These are phyloP conservation scores for Teratosphaeria destructans DNA, from an alignment of 2,329 filamentous ascomycete genomes.

Conservation along the genomic window DNA sequence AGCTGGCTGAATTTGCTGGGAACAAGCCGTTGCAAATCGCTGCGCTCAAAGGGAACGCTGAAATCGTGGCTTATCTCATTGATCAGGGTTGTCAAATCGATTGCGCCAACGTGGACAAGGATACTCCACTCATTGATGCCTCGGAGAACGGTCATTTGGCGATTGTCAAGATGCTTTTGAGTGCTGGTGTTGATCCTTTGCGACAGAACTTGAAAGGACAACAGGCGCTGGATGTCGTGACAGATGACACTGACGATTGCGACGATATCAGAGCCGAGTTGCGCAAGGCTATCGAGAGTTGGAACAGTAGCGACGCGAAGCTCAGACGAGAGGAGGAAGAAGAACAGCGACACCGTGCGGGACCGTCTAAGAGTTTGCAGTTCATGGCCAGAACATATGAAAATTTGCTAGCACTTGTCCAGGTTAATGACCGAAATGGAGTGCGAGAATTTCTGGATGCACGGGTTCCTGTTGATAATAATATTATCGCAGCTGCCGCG, in stretches of 20 bases:
- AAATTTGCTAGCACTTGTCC: conserved; percentile 38
- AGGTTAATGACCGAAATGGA: conserved; percentile 38
- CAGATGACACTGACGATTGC: conserved; percentile 70
- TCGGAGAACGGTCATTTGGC: conserved; percentile 90
- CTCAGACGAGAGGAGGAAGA: conserved; percentile 44
- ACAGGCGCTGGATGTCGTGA: conserved; percentile 75
- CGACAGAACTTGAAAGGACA: conserved; percentile 87
- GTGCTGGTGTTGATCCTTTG: conserved; percentile 81
- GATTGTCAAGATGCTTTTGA: conserved; percentile 74
- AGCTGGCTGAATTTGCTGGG: conserved; percentile 86
- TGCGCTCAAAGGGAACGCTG: conserved; percentile 70
- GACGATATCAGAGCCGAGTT: conserved; percentile 51
- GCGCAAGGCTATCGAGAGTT: conserved; percentile 35
- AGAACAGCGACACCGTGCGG: conserved; percentile 28
- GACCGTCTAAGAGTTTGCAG: conserved; percentile 31
- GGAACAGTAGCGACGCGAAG: conserved; percentile 30
- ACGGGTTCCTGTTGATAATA: conserved; percentile 50
- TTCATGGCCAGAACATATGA: conserved; percentile 42
- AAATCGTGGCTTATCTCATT: conserved; percentile 81
- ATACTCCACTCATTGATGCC: conserved; percentile 90
- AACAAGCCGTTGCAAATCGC: conserved; percentile 94
- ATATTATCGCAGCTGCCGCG: conserved; percentile 82
- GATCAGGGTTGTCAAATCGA: conserved; percentile 76
- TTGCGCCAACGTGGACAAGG: conserved; percentile 61
- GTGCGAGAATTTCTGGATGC: conserved; percentile 39